Conservation (phyloP, 371 early-diverging fungal species). For the Haplosporangium sp. region DNA sequence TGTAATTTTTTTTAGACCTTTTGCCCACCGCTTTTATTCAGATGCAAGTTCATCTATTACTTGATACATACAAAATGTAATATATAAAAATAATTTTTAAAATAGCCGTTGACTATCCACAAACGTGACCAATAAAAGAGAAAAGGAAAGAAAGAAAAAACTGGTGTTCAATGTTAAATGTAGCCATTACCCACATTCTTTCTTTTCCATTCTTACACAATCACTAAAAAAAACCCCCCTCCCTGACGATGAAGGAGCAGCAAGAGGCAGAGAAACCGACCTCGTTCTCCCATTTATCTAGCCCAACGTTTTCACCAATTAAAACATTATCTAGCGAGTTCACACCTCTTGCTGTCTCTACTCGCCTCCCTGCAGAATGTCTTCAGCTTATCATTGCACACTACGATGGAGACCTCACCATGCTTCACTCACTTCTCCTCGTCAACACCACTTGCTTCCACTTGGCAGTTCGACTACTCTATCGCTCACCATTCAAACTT, state of each 20-base stretch:
- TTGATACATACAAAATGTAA: too few relatives aligned
- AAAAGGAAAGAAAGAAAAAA: too few relatives aligned
- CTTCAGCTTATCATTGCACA: conserved; percentile 25
- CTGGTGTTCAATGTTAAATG: too few relatives aligned
- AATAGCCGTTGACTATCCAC: too few relatives aligned
- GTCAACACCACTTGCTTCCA: conserved; percentile 29
- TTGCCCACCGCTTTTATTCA: too few relatives aligned
- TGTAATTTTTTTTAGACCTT: too few relatives aligned
- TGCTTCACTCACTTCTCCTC: conserved; percentile 20
- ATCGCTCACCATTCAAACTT: conserved; percentile 26
- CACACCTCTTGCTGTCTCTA: neutral
- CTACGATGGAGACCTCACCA: conserved; percentile 10
- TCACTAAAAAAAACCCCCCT: neutral
- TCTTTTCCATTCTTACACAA: neutral
- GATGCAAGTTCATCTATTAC: too few relatives aligned
- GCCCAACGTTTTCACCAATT: neutral
- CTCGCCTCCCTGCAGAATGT: conserved; percentile 28
- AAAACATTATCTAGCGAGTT: neutral
- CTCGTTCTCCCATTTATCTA: neutral
- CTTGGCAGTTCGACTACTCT: conserved; percentile 19
- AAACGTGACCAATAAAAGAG: too few relatives aligned
- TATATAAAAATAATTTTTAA: too few relatives aligned
- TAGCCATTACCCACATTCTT: neutral
- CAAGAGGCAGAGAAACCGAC: neutral
- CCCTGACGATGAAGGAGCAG: neutral